A percentile compares a stretch with the other conserved stretches of the same genome.
These are phyloP conservation scores for Astrothelium macrocarpum DNA, from an alignment of 495 filamentous ascomycete species.

Conservation along the genomic window DNA sequence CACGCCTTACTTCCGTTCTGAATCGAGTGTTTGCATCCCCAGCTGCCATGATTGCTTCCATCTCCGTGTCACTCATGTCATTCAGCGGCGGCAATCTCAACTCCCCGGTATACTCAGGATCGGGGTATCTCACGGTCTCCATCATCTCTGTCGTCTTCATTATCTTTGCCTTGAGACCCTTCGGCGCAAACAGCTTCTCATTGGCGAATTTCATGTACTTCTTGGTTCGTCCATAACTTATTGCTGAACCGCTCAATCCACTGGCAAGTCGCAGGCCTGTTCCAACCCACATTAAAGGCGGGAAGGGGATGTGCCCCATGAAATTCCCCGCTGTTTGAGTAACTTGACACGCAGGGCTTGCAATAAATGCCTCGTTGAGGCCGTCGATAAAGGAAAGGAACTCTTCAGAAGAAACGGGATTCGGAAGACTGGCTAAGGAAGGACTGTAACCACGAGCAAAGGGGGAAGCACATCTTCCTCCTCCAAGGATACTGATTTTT, in stretches of 20 bases:
- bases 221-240: not conserved
- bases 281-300: not conserved
- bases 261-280: not conserved
- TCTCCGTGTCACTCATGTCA: not conserved
- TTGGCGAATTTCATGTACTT: not conserved
- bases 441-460: not conserved
- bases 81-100: not conserved
- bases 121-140: not conserved
- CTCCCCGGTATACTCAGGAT: not conserved
- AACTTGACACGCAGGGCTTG: not conserved
- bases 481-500: not conserved
- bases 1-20: not conserved
- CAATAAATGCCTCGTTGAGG: not conserved
- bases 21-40: not conserved
- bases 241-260: not conserved
- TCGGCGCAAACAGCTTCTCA: not conserved
- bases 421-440: not conserved
- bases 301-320: not conserved
- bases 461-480: not conserved
- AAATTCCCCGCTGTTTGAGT: not conserved
- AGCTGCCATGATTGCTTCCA: not conserved
- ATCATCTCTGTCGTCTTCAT: slow-evolving; percentile 3
- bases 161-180: not conserved
- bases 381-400: not conserved
- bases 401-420: not conserved